Evolutionary conservation across 345 rosid genomes (phyloP), one percentile per base, ranked within the genome.

Genomic region (Microthlaspi erraticum): DNA sequence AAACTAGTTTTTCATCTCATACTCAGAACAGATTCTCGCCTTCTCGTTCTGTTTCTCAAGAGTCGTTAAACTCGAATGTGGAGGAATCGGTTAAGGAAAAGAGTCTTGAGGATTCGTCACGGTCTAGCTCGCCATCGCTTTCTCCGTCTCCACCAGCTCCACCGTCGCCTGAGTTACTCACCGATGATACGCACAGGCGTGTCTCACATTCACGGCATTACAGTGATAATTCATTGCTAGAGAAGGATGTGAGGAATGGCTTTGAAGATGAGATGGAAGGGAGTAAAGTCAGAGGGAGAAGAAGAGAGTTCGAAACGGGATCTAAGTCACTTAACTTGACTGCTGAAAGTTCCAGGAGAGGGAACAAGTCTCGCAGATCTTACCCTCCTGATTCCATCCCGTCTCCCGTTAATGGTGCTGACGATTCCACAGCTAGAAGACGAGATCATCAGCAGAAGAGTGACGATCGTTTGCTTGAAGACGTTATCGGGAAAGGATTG

Each of bases 21-120:
- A 79, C 79, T 11, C 85, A 83, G 38, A 74, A 41, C 45, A 64
- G 64, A 51, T 68, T 72, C 44, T 82, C 90, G 17, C 84, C 87
- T 34, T 75, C 88, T 33, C 81, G 70, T 50, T 68, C 81, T 42
- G 73, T 56, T 37, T 75, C 78, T 64, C 60, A 78, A 17, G 88
- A 81, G 62, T 79, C 80, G 10, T 68, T 74, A 4, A 70, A 77
- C 60, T 78, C 78, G 42, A 71, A 77, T 46, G 63, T 69, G 67
- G 86, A 81, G 31, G 88, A 83, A 5, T 49, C 53, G 51, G 78
- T 48, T 33, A 79, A 78, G 63, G 84, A 74, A 53, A 68, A 80
- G 59, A 78, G 71, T 70, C 78, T 62, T 11, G 70, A 45, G 16
- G 19, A 17, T 36, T 76, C 88, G 58, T 76, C 79, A 55, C 23